Evolutionary conservation across 106 monocot genomes (phyloP), one percentile per base, ranked within the genome.

Genomic region (Posidonia australis): DNA sequence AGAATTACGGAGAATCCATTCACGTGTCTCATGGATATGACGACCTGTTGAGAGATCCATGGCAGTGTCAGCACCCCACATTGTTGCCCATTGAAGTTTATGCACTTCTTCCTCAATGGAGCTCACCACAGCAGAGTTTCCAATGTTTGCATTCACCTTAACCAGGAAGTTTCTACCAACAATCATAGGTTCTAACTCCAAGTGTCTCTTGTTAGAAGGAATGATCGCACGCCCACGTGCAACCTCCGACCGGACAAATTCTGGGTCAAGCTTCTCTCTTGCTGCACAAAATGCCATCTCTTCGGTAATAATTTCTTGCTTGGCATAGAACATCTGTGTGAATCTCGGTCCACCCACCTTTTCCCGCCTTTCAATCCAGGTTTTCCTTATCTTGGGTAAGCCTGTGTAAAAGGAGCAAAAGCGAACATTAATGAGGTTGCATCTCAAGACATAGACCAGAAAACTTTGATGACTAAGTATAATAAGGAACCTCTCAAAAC

Each of bases 291-390:
- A 94, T 62, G 90, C 32, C 94, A 94, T 94, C 61, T 94, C 94
- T 72, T 94, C 94, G 20, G 89, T 90, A 76, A 94, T 78, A 58
- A 94, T 80, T 63, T 86, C 94, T 60, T 87, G 75, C 72, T 90
- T 94, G 32, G 94, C 94, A 71, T 82, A 94, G 62, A 72, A 94
- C 94, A 94, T 94, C 72, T 94, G 94, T 32, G 94, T 94, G 74
- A 67, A 86, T 74, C 89, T 81, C 0, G 90, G 90, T 63, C 55
- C 73, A 69, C 84, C 86, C 48, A 86, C 47, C 41, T 74, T 43
- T 60, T 79, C 94, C 56, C 94, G 72, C 69, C 63, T 77, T 9
- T 74, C 73, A 60, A 87, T 66, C 89, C 94, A 94, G 14, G 84
- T 83, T 64, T 86, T 86, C 26, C 94, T 78, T 52, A 90, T 74